Evolutionary conservation across 306 rosid species (phyloP).

Genomic region (Gleditsia sinensis): DNA sequence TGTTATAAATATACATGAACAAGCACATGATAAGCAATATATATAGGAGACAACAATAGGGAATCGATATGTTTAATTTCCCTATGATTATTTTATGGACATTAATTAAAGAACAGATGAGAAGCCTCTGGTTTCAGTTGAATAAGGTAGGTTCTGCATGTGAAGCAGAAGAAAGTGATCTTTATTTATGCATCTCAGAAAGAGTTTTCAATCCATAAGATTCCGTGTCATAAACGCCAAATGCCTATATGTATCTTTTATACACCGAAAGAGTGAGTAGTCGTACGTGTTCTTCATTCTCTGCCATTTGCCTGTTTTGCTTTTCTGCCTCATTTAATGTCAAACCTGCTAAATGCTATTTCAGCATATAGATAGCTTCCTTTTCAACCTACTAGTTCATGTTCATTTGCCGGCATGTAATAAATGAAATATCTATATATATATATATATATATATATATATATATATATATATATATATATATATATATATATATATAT

Average conservation of each 20-base stretch:
- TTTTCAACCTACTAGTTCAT: not conserved
- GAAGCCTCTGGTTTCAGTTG: not conserved
- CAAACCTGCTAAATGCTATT: not conserved
- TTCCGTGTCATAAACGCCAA: not conserved
- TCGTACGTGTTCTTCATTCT: not conserved
- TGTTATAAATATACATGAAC: not conserved
- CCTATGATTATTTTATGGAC: not conserved
- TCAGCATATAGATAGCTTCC: not conserved
- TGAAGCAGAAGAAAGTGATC: not conserved
- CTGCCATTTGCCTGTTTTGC: not conserved
- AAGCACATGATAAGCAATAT: not conserved
- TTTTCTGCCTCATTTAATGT: not conserved
- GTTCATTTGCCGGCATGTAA: not conserved
- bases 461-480: too few relatives aligned
- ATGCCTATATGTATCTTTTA: not conserved
- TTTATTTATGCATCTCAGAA: not conserved
- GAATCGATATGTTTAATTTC: not conserved
- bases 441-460: too few relatives aligned
- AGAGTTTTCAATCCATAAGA: not conserved
- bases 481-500: too few relatives aligned
- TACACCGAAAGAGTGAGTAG: not conserved
- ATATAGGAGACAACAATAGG: not conserved
- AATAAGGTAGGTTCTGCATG: not conserved
- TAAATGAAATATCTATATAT: too few relatives aligned
- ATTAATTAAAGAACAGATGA: too few relatives aligned